These are phyloP conservation scores for Penicillium sp. DNA, from an alignment of 2,329 filamentous ascomycete genomes.

Conservation along the genomic window DNA sequence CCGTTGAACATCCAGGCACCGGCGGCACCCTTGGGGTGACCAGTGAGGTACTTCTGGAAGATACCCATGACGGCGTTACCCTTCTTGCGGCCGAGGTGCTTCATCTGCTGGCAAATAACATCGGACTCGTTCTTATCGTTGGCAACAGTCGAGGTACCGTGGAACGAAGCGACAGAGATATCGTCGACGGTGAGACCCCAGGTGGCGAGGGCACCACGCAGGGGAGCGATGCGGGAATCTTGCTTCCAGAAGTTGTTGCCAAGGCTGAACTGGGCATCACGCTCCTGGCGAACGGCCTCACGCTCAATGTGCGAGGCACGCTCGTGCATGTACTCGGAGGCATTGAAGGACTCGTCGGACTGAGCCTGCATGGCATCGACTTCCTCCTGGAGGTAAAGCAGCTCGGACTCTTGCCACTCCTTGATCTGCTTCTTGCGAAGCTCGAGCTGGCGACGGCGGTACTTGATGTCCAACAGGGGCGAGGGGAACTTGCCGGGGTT, in stretches of 20 bases:
- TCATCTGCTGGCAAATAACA: slow-evolving; percentile 94
- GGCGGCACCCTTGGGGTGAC: slow-evolving; percentile 98
- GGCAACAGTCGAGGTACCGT: slow-evolving; percentile 96
- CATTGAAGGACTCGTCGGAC: slow-evolving; percentile 72
- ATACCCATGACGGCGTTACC: slow-evolving; percentile 95
- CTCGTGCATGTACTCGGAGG: slow-evolving; percentile 83
- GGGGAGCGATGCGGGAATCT: slow-evolving; percentile 88
- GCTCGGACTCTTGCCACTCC: slow-evolving; percentile 93
- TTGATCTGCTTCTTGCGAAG: slow-evolving; percentile 93
- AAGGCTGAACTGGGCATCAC: slow-evolving; percentile 87
- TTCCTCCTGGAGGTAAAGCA: slow-evolving; percentile 92
- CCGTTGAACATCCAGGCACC: slow-evolving; percentile 99
- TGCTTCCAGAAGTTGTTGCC: slow-evolving; percentile 99
- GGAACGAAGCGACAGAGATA: slow-evolving; percentile 93
- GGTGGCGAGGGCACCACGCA: slow-evolving; percentile 93
- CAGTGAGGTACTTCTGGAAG: slow-evolving; percentile 99
- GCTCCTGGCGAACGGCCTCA: slow-evolving; percentile 87
- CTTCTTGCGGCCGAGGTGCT: slow-evolving; percentile 92
- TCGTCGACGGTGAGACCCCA: slow-evolving; percentile 99
- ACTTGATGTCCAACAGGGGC: slow-evolving; percentile 95
- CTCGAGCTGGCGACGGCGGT: slow-evolving; percentile 92
- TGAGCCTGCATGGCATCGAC: slow-evolving; percentile 87
- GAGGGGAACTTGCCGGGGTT: slow-evolving; percentile 90
- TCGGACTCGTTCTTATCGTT: slow-evolving; percentile 99
- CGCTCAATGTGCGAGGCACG: slow-evolving; percentile 84